phyloP scores from a whole-genome alignment of 495 filamentous ascomycete genomes.

The Elaphomyces granulatus region DNA sequence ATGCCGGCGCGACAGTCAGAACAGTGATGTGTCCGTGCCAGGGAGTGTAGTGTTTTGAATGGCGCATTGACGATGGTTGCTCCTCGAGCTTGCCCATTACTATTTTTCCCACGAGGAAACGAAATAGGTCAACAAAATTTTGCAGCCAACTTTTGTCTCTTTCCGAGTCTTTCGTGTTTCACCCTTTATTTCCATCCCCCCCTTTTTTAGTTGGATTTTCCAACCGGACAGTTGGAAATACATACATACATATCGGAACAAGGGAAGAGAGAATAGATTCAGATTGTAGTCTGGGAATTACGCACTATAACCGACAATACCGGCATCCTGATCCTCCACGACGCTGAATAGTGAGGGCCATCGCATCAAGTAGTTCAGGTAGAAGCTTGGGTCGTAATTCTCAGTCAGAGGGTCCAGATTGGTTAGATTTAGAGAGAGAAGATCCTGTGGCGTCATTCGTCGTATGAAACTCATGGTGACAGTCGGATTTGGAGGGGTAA shows the following conservation, averaged over 20 bases:
- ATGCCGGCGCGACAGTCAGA: slow-evolving; percentile 77
- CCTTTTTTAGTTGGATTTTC: too few relatives aligned
- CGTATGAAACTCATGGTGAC: slow-evolving; percentile 50
- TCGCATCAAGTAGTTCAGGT: slow-evolving; percentile 83
- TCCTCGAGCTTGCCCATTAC: slow-evolving; percentile 96
- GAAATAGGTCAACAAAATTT: neutral
- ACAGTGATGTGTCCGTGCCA: slow-evolving; percentile 98
- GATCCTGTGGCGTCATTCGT: slow-evolving; percentile 54
- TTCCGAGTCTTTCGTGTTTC: too few relatives aligned
- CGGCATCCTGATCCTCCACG: slow-evolving; percentile 64
- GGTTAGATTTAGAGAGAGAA: slow-evolving; percentile 70
- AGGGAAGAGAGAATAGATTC: slow-evolving; percentile 3
- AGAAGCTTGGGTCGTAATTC: slow-evolving; percentile 91
- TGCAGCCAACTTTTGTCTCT: too few relatives aligned
- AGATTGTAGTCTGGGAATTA: neutral
- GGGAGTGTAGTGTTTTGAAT: slow-evolving; percentile 75
- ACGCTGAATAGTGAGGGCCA: slow-evolving; percentile 90
- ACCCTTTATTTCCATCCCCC: too few relatives aligned
- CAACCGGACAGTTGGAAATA: too few relatives aligned
- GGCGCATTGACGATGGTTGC: slow-evolving; percentile 53
- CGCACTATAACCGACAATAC: slow-evolving; percentile 87
- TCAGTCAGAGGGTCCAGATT: slow-evolving; percentile 91
- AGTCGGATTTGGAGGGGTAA: too few relatives aligned
- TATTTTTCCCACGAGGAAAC: slow-evolving; percentile 15
- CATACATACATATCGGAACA: neutral